These are phyloP conservation scores for Ophiosphaerella korrae DNA, from an alignment of 2,329 filamentous ascomycete genomes.

Conservation along the genomic window DNA sequence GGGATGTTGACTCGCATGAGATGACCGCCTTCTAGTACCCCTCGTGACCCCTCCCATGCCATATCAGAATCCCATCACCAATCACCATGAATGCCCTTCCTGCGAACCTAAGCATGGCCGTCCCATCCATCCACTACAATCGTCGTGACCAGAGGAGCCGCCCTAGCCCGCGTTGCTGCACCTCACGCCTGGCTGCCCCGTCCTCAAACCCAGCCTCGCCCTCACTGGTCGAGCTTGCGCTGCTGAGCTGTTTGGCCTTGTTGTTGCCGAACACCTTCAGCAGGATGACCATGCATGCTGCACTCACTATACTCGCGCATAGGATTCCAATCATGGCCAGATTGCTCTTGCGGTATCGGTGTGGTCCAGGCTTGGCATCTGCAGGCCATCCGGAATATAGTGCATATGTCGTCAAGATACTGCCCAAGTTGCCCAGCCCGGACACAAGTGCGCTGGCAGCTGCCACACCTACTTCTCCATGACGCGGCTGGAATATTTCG, in stretches of 20 bases:
- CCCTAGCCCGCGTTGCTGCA: conserved; percentile 49
- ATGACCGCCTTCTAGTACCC: conserved; percentile 8
- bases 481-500: conserved; percentile 86
- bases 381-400: conserved; percentile 85
- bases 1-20: conserved; percentile 38
- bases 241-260: conserved; percentile 45
- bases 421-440: conserved; percentile 84
- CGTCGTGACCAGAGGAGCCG: conserved; percentile 39
- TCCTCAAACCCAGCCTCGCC: conserved; percentile 61
- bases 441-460: conserved; percentile 85
- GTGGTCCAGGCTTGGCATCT: conserved; percentile 66
- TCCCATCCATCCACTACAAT: conserved; percentile 5
- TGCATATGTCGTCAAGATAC: conserved; percentile 85
- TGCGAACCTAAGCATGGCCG: neutral
- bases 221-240: conserved; percentile 38
- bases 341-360: conserved; percentile 82
- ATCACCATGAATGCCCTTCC: conserved; percentile 7
- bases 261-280: conserved; percentile 54
- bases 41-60: conserved; percentile 28
- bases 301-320: conserved; percentile 74
- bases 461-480: conserved; percentile 89
- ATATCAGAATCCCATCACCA: conserved; percentile 12
- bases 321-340: conserved; percentile 87
- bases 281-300: conserved; percentile 69
- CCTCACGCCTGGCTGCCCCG: conserved; percentile 49